Evolutionary conservation across 2,329 filamentous ascomycete species (phyloP), one percentile per base, ranked within the genome.

Genomic region (Lasiodiplodia gonubiensis): DNA sequence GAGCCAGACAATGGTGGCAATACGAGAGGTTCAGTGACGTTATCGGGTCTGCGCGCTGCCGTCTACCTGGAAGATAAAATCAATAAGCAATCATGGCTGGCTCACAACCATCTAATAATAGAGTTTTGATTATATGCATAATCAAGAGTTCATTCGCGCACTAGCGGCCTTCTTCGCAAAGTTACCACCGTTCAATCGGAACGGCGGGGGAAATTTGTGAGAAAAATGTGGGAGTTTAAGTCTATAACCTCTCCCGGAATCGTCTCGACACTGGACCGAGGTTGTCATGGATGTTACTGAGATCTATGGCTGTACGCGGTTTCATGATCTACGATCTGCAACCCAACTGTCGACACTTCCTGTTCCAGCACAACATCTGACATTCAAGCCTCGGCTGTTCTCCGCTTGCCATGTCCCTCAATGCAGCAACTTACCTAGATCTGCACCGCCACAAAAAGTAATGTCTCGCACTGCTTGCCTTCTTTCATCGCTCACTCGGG

Each of bases 321-420:
- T 46, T 61, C 57, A 61, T 30, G 42, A 61, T 61, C 39, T 27
- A 14, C 27, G 25, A 48, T 30, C 57, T 61, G 57, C 57, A n/a
- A 61, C 57, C 57, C 48, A 18, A 42, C 30, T 12, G 57, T 33
- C 25, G 37, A 46, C 57, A 49, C 39, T 27, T 61, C 25, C 27
- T 25, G 57, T 49, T 61, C 57, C 57, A 61, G 37, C 18, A 23
- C 18, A 33, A 4, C 57, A 18, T 25, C 57, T 33, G 18, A 27
- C 42, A 21, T 6, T 25, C 18, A 27, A n/a, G 21, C 57, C 57
- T 61, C 39, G 57, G 57, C 21, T 30, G 14, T 48, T 23, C 2
- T 12, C 16, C 16, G 14, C 23, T 18, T 14, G 21, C 37, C 35
- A 60, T 42, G 1, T 11, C 7, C 14, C 12, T 21, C 25, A 16